Evolutionary conservation across 2,329 filamentous ascomycete genomes (phyloP), one percentile per base, ranked within the genome.

Genomic region (Scortechinia acanthostroma): DNA sequence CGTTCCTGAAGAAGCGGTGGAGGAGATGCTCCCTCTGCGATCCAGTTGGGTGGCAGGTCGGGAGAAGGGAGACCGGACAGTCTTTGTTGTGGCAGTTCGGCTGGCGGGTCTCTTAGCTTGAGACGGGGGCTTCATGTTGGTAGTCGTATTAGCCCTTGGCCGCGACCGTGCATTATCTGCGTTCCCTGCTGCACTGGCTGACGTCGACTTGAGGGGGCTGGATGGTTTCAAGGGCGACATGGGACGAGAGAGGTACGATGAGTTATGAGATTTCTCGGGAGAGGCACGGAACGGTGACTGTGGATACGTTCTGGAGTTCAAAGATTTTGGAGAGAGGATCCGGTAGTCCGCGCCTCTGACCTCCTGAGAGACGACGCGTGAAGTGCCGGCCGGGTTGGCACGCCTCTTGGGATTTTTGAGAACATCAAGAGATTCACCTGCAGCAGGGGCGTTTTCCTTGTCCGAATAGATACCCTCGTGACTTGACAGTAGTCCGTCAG

Each of bases 291-390:
- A 40, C 6, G 35, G 35, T 6, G 35, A 40, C 17, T 40, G 35
- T 6, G 35, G 35, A 40, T 40, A 40, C 13, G 35, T 40, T 40
- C 35, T 40, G 10, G 35, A 40, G 17, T 40, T 40, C 17, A 19
- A 40, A 17, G 35, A 40, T 19, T 40, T 40, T 40, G 35, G 35
- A 13, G 35, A 40, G 13, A 40, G 17, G 35, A 40, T 40, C 6
- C 35, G 6, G 35, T 40, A 13, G 20, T 40, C 35, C 13, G 10
- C 17, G 35, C 35, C 35, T 19, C 35, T 10, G 10, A 40, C 35
- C 17, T 40, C 35, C 17, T 40, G 35, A 6, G 35, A 40, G 10
- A 40, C 35, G 17, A 40, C 35, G 35, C 35, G 35, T 40, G 35
- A 40, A 40, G 35, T 6, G 6, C 35, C 35, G 17, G 35, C 10